Evolutionary conservation across 257 asterid genomes (phyloP).

Genomic region (Eucommia ulmoides): DNA sequence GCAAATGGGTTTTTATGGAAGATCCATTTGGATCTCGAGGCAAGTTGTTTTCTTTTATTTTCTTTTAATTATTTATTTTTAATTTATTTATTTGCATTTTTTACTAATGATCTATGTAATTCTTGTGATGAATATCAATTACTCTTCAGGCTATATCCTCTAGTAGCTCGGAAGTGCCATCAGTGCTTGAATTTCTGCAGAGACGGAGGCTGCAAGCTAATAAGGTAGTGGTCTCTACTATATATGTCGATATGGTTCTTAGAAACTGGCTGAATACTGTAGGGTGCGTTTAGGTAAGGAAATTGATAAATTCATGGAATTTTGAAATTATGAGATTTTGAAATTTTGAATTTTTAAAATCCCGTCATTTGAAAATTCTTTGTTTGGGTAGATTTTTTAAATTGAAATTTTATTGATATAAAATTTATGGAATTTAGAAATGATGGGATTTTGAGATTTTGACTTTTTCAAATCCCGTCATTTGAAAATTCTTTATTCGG

Average conservation of each 20-base stretch:
- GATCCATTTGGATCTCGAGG: conserved; percentile 83
- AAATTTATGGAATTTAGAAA: too few species aligned
- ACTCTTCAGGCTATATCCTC: conserved; percentile 78
- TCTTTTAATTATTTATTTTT: conserved; percentile 6
- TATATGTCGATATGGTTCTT: not conserved
- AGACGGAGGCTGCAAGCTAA: conserved; percentile 79
- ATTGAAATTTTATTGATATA: too few species aligned
- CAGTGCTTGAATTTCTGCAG: conserved; percentile 77
- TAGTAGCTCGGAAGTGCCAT: conserved; percentile 77
- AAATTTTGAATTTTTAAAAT: too few species aligned
- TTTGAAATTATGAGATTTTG: too few species aligned
- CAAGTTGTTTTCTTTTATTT: conserved; percentile 16
- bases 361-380: too few species aligned
- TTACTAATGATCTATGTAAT: conserved; percentile 9
- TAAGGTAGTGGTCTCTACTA: conserved; percentile 38
- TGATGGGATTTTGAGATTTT: too few species aligned
- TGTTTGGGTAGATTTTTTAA: too few species aligned
- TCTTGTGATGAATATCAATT: conserved; percentile 13
- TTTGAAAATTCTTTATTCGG: too few species aligned
- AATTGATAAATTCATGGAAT: too few species aligned
- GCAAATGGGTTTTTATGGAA: conserved; percentile 72
- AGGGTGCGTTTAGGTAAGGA: too few species aligned
- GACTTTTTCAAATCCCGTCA: too few species aligned
- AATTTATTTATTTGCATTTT: too few species aligned
- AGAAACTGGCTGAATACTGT: not conserved